phyloP scores from a whole-genome alignment of 2,329 filamentous ascomycete genomes.

The Phaeosphaeriaceae sp. region DNA sequence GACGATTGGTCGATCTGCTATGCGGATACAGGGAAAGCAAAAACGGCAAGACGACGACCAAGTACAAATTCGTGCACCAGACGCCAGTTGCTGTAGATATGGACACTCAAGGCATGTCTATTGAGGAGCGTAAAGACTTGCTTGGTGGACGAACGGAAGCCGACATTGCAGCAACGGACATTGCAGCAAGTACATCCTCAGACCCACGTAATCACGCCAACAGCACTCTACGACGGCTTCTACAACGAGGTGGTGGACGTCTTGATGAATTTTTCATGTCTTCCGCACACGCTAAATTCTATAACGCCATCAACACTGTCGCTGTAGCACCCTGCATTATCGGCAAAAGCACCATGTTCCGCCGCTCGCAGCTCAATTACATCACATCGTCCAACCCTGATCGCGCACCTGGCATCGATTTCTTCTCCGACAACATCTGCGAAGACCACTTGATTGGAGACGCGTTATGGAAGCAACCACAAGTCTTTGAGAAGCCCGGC shows the following conservation, averaged over 20 bases:
- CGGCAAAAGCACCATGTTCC: conserved; percentile 99
- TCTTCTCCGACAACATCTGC: conserved; percentile 95
- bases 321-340: conserved; percentile 90
- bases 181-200: conserved; percentile 36
- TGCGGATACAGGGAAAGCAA: conserved; percentile 65
- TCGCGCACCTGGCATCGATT: conserved; percentile 77
- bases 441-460: conserved; percentile 97
- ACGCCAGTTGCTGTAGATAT: conserved; percentile 86
- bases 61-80: conserved; percentile 92
- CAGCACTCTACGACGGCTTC: conserved; percentile 27
- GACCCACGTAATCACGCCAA: conserved; percentile 31
- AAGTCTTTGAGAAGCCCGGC: conserved; percentile 35
- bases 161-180: conserved; percentile 23
- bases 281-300: conserved; percentile 95
- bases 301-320: conserved; percentile 94
- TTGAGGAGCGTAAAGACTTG: conserved; percentile 40
- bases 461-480: conserved; percentile 75
- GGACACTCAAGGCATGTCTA: conserved; percentile 35
- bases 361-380: conserved; percentile 83
- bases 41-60: conserved; percentile 37
- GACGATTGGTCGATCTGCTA: conserved; percentile 87
- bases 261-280: conserved; percentile 96
- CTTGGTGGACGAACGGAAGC: conserved; percentile 32
- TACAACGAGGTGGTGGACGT: conserved; percentile 71
- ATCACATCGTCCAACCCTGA: conserved; percentile 63